These are phyloP conservation scores for Niebla homalea DNA, from an alignment of 495 filamentous ascomycete species.

Conservation along the genomic window DNA sequence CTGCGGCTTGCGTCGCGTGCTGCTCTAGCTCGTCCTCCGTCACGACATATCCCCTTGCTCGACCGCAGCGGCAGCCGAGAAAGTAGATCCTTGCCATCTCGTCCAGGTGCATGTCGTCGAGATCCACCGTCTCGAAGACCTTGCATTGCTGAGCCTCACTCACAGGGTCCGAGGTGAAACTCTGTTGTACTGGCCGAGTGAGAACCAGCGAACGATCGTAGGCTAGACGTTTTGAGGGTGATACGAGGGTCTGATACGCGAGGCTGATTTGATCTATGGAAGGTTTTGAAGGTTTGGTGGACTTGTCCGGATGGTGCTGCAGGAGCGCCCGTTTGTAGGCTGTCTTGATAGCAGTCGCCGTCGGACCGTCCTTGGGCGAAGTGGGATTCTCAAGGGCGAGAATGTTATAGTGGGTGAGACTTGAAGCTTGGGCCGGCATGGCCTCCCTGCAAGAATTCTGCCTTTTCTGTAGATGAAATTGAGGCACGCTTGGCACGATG, in stretches of 20 bases:
- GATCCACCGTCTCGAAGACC: constrained; percentile 67
- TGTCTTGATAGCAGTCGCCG: constrained; percentile 39
- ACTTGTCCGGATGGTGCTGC: constrained; percentile 72
- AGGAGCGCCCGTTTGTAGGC: constrained; percentile 73
- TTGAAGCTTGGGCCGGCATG: constrained; percentile 5
- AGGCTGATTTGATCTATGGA: constrained; percentile 68
- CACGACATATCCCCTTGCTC: constrained; percentile 55
- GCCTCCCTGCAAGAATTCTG: neutral
- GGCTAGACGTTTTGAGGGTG: constrained; percentile 40
- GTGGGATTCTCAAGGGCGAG: constrained; percentile 4
- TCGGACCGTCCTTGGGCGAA: neutral
- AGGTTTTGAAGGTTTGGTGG: constrained; percentile 7
- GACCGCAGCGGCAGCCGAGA: constrained; percentile 67
- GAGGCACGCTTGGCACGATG: no score
- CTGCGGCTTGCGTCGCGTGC: constrained; percentile 38
- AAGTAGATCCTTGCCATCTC: constrained; percentile 42
- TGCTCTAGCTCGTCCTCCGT: constrained; percentile 56
- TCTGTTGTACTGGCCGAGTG: constrained; percentile 5
- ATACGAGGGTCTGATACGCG: constrained; percentile 59
- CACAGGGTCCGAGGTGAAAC: constrained; percentile 28
- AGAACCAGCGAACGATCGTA: constrained; percentile 42
- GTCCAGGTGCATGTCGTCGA: constrained; percentile 59
- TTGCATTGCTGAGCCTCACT: neutral
- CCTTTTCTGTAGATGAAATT: no score
- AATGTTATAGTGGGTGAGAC: constrained; percentile 6